Conservation (phyloP, 202 grass and related monocot genomes). For the Schoenoplectus triqueter region DNA sequence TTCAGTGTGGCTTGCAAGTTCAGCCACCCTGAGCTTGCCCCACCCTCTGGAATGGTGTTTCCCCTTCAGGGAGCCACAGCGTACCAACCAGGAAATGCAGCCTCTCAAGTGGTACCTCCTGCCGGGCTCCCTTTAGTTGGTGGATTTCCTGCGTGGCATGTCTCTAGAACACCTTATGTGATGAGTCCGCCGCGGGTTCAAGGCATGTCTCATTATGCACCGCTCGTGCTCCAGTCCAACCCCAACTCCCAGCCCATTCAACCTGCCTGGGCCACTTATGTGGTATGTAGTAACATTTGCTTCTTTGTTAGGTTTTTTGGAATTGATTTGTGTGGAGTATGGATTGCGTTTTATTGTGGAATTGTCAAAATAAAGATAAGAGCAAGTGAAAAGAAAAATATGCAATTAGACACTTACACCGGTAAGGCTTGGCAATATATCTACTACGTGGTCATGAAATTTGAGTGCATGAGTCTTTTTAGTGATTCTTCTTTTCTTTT, state of each 20-base stretch:
- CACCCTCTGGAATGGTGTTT: constrained; percentile 36
- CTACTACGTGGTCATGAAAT: neutral
- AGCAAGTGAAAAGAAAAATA: neutral
- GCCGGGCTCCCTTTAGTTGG: constrained; percentile 26
- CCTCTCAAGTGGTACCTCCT: constrained; percentile 30
- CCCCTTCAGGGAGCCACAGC: constrained; percentile 34
- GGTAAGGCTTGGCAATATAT: neutral
- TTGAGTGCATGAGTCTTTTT: neutral
- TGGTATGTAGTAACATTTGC: constrained; percentile 17
- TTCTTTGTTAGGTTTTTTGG: constrained; percentile 20
- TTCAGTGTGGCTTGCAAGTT: constrained; percentile 57
- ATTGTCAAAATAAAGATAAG: neutral
- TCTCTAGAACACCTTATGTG: constrained; percentile 36
- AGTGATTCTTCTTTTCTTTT: no score
- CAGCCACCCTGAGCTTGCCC: constrained; percentile 47
- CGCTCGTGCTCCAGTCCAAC: constrained; percentile 19
- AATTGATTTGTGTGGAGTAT: neutral
- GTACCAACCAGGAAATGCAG: constrained; percentile 27
- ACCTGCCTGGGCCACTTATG: constrained; percentile 25
- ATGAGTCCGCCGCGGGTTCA: constrained; percentile 31
- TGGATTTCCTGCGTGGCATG: constrained; percentile 29
- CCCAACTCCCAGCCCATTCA: constrained; percentile 16
- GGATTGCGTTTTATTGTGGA: neutral
- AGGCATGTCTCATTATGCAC: constrained; percentile 28
- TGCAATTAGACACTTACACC: neutral